Base-by-base conservation (phyloP, 176 grass and related monocot species). In the Paspalum vaginatum region DNA sequence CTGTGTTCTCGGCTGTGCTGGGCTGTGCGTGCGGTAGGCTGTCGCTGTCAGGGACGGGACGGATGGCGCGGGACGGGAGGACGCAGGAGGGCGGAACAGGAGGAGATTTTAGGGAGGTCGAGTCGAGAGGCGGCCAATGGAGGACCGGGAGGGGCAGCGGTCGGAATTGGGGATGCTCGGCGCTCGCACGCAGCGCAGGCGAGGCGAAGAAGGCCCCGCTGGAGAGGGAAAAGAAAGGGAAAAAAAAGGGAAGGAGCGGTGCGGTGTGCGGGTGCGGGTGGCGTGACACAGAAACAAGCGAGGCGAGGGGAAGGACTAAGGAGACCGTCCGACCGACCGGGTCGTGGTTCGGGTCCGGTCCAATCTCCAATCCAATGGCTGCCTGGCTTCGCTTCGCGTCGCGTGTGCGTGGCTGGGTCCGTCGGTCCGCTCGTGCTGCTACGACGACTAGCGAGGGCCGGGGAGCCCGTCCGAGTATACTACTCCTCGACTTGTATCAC, bases 81-180 rank as follows among this genome's bases (percentile, higher is more conserved):
- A 8, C 11, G 46, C 1, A 13, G 26, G 9, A 26, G 11, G 57
- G 10, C 9, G 68, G 51, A n/a, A 6, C 4, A 4, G 50, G 27
- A 57, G 44, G 27, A 47, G 65, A 3, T 38, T 32, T 38, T 44
- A 50, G 25, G 50, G 56, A 8, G 5, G 13, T n/a, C n/a, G 37
- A 12, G 2, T 12, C 57, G 17, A 57, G 43, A 20, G 48, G 21
- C 9, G 69, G 68, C 57, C 80, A 63, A 73, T 64, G 80, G 56
- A 16, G 68, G 16, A 4, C n/a, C n/a, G 1, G 21, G 57, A 9
- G 55, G 12, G 20, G 42, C 13, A 13, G 68, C 49, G 27, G 22
- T 20, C 12, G 14, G 7, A 7, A 20, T 11, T 46, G 67, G n/a
- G 9, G 14, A 13, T 70, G 44, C 67, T 24, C 67, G 44, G 40